phyloP scores from a whole-genome alignment of 129 eudicot genomes.

The Flaveria brownii region DNA sequence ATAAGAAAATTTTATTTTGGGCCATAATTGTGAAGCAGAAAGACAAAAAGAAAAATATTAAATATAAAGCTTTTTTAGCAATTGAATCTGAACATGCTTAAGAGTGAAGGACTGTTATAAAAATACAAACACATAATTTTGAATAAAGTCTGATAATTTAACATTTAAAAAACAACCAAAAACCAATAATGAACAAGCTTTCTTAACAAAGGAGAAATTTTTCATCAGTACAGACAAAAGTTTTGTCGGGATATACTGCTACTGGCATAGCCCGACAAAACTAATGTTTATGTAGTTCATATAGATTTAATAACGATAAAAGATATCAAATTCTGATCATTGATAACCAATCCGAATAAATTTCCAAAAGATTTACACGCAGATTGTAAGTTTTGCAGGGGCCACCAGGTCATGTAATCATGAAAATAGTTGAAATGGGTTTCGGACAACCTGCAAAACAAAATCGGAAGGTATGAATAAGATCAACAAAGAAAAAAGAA shows the following conservation, averaged over 20 bases:
- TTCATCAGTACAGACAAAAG: neutral
- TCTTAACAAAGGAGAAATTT: neutral
- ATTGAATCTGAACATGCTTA: no score
- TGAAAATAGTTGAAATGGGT: neutral
- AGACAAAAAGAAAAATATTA: no score
- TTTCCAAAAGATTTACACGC: neutral
- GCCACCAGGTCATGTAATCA: neutral
- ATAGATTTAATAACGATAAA: neutral
- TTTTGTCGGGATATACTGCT: neutral
- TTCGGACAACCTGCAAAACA: neutral
- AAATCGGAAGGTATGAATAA: neutral
- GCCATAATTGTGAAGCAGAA: no score
- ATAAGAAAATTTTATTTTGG: no score
- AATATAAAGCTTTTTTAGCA: no score
- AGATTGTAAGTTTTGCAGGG: neutral
- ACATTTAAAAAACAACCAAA: neutral
- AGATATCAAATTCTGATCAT: neutral
- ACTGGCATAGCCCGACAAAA: neutral
- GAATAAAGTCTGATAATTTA: neutral
- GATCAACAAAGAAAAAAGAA: neutral
- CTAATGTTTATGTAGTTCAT: neutral
- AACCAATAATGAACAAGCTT: neutral
- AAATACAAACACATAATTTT: neutral
- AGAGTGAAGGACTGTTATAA: no score
- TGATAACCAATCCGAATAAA: neutral